Evolutionary conservation across 352 stramenopile species (phyloP), one percentile per base, ranked within the genome.

Genomic region (Phytophthora syringae): DNA sequence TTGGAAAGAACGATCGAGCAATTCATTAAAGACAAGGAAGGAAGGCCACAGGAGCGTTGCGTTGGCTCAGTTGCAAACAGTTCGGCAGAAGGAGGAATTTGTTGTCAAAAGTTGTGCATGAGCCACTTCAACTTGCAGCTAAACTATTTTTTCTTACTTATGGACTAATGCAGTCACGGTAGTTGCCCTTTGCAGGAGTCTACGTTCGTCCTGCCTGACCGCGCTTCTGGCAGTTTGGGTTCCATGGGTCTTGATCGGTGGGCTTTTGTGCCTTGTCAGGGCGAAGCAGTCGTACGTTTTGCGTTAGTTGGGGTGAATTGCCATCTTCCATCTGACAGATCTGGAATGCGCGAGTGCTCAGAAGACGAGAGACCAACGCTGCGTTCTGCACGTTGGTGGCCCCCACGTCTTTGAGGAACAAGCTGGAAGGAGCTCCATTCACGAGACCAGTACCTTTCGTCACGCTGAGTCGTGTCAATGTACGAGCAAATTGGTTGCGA

Each of bases 321-420:
- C 78, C 84, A 54, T 96, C 80, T 47, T 87, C 71, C 42, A 96
- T 76, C 52, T 92, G 79, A 67, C 85, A 93, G 58, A 97, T 94
- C 75, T 93, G 71, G 67, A 91, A 96, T 24, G 86, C 70, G 39
- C 88, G 79, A 7, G 77, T 87, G 69, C 84, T 92, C 40, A 97
- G 72, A 40, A 97, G 74, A 47, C 81, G 76, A 28, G 79, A 60
- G 20, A 93, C 74, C 22, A 93, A 54, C 56, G 80, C 76, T 20
- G 72, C 77, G 65, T 89, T 91, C 71, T 91, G 82, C 25, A 81
- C 81, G 34, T 79, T 81, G 2, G 74, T 93, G n/a, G 88, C 76
- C 2, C 86, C 88, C 3, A 81, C 40, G 64, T 94, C 82, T 49
- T 84, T 85, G 47, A 93, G 59, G 61, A 95, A 95, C 67, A 96